Percentiles rank a stretch among this genome's conserved stretches.
Evolutionary conservation across 208 protist genomes (phyloP).

Genomic region (Wallacemonas sp.): DNA sequence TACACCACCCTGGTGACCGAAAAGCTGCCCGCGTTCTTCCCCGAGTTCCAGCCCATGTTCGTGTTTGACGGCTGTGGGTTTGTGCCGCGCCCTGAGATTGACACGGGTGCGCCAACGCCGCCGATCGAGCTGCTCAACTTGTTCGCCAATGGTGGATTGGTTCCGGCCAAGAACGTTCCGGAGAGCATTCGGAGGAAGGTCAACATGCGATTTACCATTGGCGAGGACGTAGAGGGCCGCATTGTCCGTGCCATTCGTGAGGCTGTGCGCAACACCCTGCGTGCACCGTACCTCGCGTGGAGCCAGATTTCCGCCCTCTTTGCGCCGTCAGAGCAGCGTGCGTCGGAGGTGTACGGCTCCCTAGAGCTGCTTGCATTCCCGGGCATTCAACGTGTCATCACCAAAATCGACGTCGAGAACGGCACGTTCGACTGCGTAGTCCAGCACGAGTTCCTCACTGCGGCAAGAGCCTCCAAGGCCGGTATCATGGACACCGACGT

Average conservation of each 20-base stretch:
- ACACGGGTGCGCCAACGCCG: constrained; percentile 6
- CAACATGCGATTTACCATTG: constrained; percentile 66
- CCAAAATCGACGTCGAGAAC: constrained; percentile 61
- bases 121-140: constrained; percentile 14
- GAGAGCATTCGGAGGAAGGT: constrained; percentile 41
- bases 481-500: constrained; percentile 36
- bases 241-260: constrained; percentile 67
- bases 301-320: constrained; percentile 84
- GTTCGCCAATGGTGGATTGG: constrained; percentile 17
- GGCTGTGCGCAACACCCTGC: constrained; percentile 54
- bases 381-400: constrained; percentile 83
- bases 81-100: constrained; percentile 21
- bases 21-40: constrained; percentile 25
- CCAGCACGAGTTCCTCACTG: constrained; percentile 49
- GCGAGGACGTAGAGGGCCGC: constrained; percentile 78
- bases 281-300: constrained; percentile 87
- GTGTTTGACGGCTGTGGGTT: constrained; percentile 65
- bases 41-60: constrained; percentile 47
- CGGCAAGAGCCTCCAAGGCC: constrained; percentile 36
- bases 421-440: constrained; percentile 73
- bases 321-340: constrained; percentile 38
- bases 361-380: constrained; percentile 87
- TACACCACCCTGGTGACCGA: constrained; percentile 31
- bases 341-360: constrained; percentile 78
- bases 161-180: constrained; percentile 20